Percentiles rank a stretch among this genome's conserved stretches.
These are phyloP conservation scores for Chaetomiaceae sp. DNA, from an alignment of 2,329 filamentous ascomycete genomes.

Conservation along the genomic window DNA sequence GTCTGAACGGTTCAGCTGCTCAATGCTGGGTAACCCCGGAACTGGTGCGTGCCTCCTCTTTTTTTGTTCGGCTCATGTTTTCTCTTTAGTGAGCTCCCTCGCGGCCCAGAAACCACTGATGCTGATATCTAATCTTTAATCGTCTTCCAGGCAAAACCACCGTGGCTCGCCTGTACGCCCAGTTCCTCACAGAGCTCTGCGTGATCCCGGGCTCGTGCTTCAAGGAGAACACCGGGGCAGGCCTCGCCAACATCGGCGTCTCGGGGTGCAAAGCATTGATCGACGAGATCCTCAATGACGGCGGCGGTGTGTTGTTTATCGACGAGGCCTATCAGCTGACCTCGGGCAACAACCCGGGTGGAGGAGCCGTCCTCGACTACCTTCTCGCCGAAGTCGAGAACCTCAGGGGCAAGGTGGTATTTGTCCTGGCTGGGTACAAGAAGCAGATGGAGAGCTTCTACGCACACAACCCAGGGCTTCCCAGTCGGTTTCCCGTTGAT, in stretches of 20 bases:
- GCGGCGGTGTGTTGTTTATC: conserved; percentile 69
- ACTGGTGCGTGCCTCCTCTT: conserved; percentile 49
- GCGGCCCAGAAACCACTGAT: no score
- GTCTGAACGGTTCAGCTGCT: conserved; percentile 56
- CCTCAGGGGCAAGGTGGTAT: conserved; percentile 61
- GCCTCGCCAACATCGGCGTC: conserved; percentile 59
- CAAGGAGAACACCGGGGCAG: conserved; percentile 63
- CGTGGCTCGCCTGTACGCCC: conserved; percentile 64
- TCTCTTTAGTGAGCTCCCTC: no score
- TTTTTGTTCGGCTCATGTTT: no score
- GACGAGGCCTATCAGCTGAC: conserved; percentile 75
- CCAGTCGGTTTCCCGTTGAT: conserved; percentile 61
- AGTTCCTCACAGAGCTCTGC: conserved; percentile 58
- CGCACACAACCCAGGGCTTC: conserved; percentile 65
- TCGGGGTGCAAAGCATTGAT: conserved; percentile 52
- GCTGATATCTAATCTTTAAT: no score
- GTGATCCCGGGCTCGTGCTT: conserved; percentile 58
- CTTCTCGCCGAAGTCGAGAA: conserved; percentile 71
- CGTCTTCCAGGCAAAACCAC: conserved; percentile 63
- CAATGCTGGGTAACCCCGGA: conserved; percentile 68
- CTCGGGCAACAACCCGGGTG: conserved; percentile 51
- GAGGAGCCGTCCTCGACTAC: conserved; percentile 62
- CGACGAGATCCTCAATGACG: conserved; percentile 49
- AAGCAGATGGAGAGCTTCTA: conserved; percentile 75
- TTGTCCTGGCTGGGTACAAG: conserved; percentile 68